Percentiles rank a stretch among this genome's conserved stretches.
These are phyloP conservation scores for Alternaria longipes DNA, from an alignment of 2,329 filamentous ascomycete species.

Conservation along the genomic window DNA sequence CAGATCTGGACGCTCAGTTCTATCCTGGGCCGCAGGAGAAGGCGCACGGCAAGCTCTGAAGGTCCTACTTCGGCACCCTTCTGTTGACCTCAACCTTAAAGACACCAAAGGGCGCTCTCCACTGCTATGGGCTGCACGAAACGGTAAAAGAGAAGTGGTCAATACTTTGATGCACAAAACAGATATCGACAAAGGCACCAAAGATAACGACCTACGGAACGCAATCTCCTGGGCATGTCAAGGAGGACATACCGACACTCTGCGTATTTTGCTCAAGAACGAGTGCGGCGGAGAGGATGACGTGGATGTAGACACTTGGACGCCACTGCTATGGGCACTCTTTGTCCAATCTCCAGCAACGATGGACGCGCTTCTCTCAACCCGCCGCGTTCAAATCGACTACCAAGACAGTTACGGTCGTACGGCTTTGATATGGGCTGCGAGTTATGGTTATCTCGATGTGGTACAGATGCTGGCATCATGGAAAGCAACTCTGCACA, in stretches of 20 bases:
- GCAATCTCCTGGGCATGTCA: constrained; percentile 47
- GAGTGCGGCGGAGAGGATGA: constrained; percentile 43
- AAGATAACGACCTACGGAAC: constrained; percentile 44
- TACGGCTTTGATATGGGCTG: constrained; percentile 49
- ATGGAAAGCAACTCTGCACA: constrained; percentile 19
- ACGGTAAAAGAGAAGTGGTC: constrained; percentile 35
- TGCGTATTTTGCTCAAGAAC: constrained; percentile 42
- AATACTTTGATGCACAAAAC: constrained; percentile 34
- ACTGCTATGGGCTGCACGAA: constrained; percentile 44
- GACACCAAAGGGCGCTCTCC: constrained; percentile 45
- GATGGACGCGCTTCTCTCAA: constrained; percentile 44
- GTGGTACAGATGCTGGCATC: constrained; percentile 28
- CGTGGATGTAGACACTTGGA: constrained; percentile 48
- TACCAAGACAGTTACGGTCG: constrained; percentile 38
- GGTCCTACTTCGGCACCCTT: neutral
- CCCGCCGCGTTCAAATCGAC: constrained; percentile 43
- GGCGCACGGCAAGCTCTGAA: neutral
- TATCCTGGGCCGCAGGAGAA: neutral
- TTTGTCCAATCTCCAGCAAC: constrained; percentile 33
- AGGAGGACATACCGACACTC: constrained; percentile 29
- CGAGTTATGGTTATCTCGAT: constrained; percentile 46
- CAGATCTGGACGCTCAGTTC: constrained; percentile 8
- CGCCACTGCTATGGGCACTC: constrained; percentile 51
- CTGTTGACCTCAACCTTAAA: constrained; percentile 31
- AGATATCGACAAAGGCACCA: constrained; percentile 36